Evolutionary conservation across 2,329 filamentous ascomycete species (phyloP), one percentile per base, ranked within the genome.

Genomic region (Xylaria sp.): DNA sequence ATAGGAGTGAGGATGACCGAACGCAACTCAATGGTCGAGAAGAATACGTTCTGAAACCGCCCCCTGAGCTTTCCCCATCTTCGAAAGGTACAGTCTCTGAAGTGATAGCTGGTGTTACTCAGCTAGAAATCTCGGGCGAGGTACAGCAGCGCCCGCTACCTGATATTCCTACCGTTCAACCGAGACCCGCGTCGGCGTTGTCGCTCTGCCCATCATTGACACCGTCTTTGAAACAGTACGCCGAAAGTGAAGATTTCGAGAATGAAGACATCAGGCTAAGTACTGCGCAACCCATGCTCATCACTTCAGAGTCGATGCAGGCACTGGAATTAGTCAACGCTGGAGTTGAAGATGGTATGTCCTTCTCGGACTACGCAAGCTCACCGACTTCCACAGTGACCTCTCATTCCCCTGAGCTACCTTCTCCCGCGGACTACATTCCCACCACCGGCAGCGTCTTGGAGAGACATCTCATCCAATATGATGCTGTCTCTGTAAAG

Each of bases 181-280:
- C 73, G 39, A 75, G 75, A 43, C 74, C 71, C 49, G 54, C 71
- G 8, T 79, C 78, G 1, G 71, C 67, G 23, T 77, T 73, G 10
- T 79, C 78, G 10, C 48, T 77, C 52, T 78, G 78, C 28, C 77
- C 77, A 33, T 79, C 78, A 3, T 67, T 79, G 25, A 79, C 78
- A 12, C 76, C 78, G 8, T 79, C 78, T 8, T 61, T 79, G 55
- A 75, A 71, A 62, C 71, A 75, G 33, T 79, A 78, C 23, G 77
- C 74, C 41, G 75, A 79, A 28, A 77, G 76, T 56, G 77, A 75
- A n/a, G 76, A 77, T 48, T 79, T 79, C 15, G 73, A 76, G 31
- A 73, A 75, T 10, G 78, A 79, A 36, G 76, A 79, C 1, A 73
- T 79, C 39, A 68, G 69, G 33, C 52, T 79, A 3, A 72, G 73